phyloP scores from a whole-genome alignment of 2,329 filamentous ascomycete genomes.

The Beauveria bassiana region DNA sequence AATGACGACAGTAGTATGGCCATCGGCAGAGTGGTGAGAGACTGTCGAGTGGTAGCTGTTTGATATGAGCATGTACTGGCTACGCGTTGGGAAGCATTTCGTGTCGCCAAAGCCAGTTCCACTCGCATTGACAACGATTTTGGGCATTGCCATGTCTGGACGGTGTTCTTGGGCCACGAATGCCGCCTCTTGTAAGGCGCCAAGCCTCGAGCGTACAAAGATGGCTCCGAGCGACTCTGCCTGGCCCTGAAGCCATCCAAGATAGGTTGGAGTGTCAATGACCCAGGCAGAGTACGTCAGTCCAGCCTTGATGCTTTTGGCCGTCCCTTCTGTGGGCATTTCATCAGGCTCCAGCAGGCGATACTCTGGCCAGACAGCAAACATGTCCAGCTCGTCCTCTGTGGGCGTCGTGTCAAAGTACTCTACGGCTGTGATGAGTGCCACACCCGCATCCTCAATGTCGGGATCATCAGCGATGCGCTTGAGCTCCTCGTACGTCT shows the following conservation, averaged over 20 bases:
- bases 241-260: neutral
- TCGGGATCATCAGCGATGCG: neutral
- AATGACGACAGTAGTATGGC: neutral
- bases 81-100: neutral
- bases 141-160: neutral
- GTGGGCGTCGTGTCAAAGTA: neutral
- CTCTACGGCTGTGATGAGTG: neutral
- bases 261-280: neutral
- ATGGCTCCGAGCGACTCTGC: neutral
- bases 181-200: neutral
- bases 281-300: conserved; percentile 3
- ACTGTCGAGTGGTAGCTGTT: neutral
- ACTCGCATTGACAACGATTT: conserved; percentile 3
- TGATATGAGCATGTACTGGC: neutral
- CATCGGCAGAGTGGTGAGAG: neutral
- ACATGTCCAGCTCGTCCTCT: neutral
- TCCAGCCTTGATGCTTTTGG: neutral
- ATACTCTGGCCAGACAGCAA: neutral
- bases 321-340: neutral
- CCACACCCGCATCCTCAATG: neutral
- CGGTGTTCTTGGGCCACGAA: neutral
- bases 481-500: neutral
- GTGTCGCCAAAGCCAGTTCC: conserved; percentile 2
- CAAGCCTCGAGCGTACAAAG: neutral
- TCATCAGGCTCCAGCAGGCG: neutral